A percentile compares a stretch with the other conserved stretches of the same genome.
phyloP scores from a whole-genome alignment of 768 basidiomycete species.

The Xanthoconium stramineum region DNA sequence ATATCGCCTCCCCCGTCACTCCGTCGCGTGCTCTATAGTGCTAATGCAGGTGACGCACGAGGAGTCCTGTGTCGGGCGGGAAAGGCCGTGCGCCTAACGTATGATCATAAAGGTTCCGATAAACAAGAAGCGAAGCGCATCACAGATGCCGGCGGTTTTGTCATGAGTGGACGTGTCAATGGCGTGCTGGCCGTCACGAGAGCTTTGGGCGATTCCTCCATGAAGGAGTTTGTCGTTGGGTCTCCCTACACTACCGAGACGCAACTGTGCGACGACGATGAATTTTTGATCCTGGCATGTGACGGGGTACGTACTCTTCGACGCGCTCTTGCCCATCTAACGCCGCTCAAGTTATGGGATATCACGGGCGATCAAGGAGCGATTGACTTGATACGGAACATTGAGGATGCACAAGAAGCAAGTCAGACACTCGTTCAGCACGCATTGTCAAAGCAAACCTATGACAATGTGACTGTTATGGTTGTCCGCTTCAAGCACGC shows the following conservation, averaged over 20 bases:
- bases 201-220: slow-evolving; percentile 92
- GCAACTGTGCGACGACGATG: slow-evolving; percentile 83
- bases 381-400: slow-evolving; percentile 74
- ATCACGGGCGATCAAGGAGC: slow-evolving; percentile 89
- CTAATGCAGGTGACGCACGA: slow-evolving; percentile 95
- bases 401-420: slow-evolving; percentile 79
- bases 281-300: slow-evolving; percentile 93
- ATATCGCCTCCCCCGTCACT: slow-evolving; percentile 47
- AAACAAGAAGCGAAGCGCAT: slow-evolving; percentile 97
- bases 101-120: slow-evolving; percentile 98
- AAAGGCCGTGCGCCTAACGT: slow-evolving; percentile 88
- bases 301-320: slow-evolving; percentile 74
- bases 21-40: slow-evolving; percentile 85
- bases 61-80: slow-evolving; percentile 91
- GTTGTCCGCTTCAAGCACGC: slow-evolving; percentile 74
- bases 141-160: slow-evolving; percentile 96
- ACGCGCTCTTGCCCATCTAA: slow-evolving; percentile 3
- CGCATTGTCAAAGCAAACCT: slow-evolving; percentile 84
- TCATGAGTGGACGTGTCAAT: slow-evolving; percentile 97
- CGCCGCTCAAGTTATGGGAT: slow-evolving; percentile 80
- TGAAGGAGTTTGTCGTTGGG: slow-evolving; percentile 99
- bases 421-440: slow-evolving; percentile 75
- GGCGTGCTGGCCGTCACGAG: slow-evolving; percentile 96
- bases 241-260: slow-evolving; percentile 99
- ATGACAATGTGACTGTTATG: slow-evolving; percentile 91